Base-by-base conservation (phyloP, 73 alveolate species). In the Tetrahymena elliotti region DNA sequence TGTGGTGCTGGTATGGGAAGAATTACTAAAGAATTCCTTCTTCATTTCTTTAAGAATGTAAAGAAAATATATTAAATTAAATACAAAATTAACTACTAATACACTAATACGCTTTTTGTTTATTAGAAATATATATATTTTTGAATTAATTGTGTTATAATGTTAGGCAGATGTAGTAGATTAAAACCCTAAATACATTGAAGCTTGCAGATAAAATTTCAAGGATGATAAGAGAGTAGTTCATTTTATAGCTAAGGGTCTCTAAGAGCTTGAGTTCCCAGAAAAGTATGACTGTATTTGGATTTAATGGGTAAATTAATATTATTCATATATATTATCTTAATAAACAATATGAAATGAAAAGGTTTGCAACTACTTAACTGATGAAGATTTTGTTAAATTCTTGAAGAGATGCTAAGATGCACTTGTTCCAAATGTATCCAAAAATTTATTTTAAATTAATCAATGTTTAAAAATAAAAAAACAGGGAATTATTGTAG, bases 1-100 rank as follows among this genome's bases (percentile, higher is more conserved):
- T 96, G 98, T 93, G 98, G 98, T 22, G 97, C 98, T 47, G 98
- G 98, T 53, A 97, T 97, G 52, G 98, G 98, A 20, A 94, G 98
- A 94, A 96, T 97, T 13, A 96, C 98, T 27, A 96, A 96, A 92
- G 93, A 88, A 24, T 93, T 97, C 35, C 95, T 97, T n/a, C 35
- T 96, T 53, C 96, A 94, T 39, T 33, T 94, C 52, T 97, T 96
- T 94, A 97, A 97, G 12, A 94, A 84, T 33, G 94, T 96, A 33
- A 97, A 96, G 47, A 82, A 94, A 20, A 97, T 96, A 84, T 97
- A 95, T 18, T 52, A 84, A 24, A 84, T 38, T 31, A 95, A 93
- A 34, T 40, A 88, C 33, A 82, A 94, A 33, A 96, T 95, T 18
- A 93, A 95, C 15, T 10, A 40, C 15, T 15, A 40, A 40, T 10